These are phyloP conservation scores for Oxyria digyna DNA, from an alignment of 148 eudicot genomes.

Conservation along the genomic window DNA sequence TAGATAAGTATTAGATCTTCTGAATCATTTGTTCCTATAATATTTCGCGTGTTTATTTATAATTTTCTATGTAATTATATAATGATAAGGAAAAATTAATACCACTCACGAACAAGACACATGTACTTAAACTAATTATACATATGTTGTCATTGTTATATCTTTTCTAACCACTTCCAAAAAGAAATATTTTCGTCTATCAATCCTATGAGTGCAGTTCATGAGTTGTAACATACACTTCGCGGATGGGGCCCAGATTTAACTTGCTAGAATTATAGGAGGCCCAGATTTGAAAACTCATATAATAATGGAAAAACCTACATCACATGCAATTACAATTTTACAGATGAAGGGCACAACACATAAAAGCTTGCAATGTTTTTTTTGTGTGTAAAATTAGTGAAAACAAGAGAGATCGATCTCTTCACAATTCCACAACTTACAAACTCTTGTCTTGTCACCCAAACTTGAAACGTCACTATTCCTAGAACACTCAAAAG, in stretches of 20 bases:
- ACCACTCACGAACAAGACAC: too few species aligned
- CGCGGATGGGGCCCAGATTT: neutral
- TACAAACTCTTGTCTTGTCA: neutral
- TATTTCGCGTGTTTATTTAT: too few species aligned
- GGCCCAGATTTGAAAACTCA: neutral
- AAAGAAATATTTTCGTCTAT: too few species aligned
- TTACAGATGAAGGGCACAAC: neutral
- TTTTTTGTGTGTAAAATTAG: neutral
- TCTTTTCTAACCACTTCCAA: too few species aligned
- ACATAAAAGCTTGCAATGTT: neutral
- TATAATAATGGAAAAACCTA: neutral
- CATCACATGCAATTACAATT: neutral
- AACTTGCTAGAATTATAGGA: neutral
- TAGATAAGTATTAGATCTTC: too few species aligned
- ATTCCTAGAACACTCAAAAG: neutral
- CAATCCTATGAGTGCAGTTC: too few species aligned
- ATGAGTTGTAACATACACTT: neutral
- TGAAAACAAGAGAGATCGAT: neutral
- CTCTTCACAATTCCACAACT: neutral
- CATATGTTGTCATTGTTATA: too few species aligned
- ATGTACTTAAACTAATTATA: too few species aligned
- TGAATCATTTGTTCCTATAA: too few species aligned
- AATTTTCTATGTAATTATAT: too few species aligned
- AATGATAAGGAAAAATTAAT: too few species aligned
- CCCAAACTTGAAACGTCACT: neutral